These are phyloP conservation scores for Trametes cubensis DNA, from an alignment of 768 basidiomycete species.

Conservation along the genomic window DNA sequence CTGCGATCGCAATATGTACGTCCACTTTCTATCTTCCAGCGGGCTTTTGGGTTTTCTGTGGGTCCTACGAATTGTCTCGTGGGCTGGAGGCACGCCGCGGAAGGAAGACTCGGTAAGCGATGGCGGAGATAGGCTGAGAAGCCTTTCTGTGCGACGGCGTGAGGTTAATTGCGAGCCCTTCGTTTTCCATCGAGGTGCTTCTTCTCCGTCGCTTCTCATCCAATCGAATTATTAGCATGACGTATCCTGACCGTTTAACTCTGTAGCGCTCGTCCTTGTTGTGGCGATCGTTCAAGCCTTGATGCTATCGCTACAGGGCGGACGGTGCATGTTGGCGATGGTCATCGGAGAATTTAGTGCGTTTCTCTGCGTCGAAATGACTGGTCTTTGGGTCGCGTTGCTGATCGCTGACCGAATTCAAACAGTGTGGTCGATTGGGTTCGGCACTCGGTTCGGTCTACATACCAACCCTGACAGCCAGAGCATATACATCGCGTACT, in stretches of 20 bases:
- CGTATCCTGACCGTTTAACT: constrained; percentile 12
- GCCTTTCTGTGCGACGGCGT: not conserved
- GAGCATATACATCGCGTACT: constrained; percentile 56
- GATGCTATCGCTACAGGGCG: constrained; percentile 47
- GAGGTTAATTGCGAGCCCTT: no score
- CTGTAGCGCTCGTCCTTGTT: constrained; percentile 27
- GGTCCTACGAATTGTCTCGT: no score
- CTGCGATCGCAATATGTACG: constrained; percentile 52
- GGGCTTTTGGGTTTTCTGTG: no score
- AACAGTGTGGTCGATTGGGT: constrained; percentile 58
- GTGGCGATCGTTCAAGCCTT: constrained; percentile 47
- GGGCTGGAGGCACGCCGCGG: no score
- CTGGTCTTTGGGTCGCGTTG: no score
- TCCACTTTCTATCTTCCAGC: no score
- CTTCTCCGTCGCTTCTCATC: no score
- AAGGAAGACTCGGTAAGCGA: no score
- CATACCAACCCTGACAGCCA: constrained; percentile 55
- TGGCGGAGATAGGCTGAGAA: no score
- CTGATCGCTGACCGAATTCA: no score
- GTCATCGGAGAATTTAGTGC: constrained; percentile 59
- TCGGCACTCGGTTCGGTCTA: constrained; percentile 58
- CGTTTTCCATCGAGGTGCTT: no score
- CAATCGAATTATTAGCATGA: not conserved
- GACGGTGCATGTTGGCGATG: constrained; percentile 64
- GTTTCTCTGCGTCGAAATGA: no score